phyloP scores from a whole-genome alignment of 2,329 filamentous ascomycete species.

The Aspergillus sclerotialis region DNA sequence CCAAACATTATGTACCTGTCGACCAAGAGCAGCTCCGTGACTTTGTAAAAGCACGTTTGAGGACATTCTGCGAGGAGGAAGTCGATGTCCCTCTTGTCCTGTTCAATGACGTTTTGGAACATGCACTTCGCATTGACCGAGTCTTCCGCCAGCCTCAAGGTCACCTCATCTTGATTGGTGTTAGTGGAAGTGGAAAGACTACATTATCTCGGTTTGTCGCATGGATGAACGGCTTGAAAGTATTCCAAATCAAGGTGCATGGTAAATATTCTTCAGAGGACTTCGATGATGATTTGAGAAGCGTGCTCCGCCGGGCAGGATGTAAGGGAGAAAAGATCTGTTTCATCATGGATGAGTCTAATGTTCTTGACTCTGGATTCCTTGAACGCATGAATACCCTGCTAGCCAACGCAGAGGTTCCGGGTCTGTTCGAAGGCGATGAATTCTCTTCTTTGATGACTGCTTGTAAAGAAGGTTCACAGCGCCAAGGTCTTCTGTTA shows the following conservation, averaged over 20 bases:
- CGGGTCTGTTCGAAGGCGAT: slow-evolving; percentile 97
- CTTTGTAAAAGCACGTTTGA: slow-evolving; percentile 93
- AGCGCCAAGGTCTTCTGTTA: slow-evolving; percentile 86
- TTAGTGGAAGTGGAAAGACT: slow-evolving; percentile 97
- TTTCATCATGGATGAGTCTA: slow-evolving; percentile 99
- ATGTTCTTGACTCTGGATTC: slow-evolving; percentile 97
- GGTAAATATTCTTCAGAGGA: slow-evolving; percentile 97
- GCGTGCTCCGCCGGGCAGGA: slow-evolving; percentile 85
- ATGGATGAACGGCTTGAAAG: slow-evolving; percentile 99
- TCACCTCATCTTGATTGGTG: slow-evolving; percentile 95
- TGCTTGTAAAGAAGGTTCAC: slow-evolving; percentile 94
- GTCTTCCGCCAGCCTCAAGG: slow-evolving; percentile 98
- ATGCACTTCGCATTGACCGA: slow-evolving; percentile 95
- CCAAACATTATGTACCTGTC: slow-evolving; percentile 96
- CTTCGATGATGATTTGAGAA: slow-evolving; percentile 94
- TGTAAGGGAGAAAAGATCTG: slow-evolving; percentile 99
- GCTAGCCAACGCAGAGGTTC: slow-evolving; percentile 97
- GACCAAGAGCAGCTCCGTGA: slow-evolving; percentile 91
- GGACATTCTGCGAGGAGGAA: slow-evolving; percentile 98
- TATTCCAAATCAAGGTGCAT: slow-evolving; percentile 99
- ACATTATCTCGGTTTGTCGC: slow-evolving; percentile 96
- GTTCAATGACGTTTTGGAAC: slow-evolving; percentile 99
- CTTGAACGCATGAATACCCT: slow-evolving; percentile 98
- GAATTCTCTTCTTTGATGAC: slow-evolving; percentile 99
- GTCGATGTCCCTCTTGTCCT: slow-evolving; percentile 96